These are phyloP conservation scores for Pilatotrama ljubarskyi DNA, from an alignment of 768 basidiomycete species.

Conservation along the genomic window DNA sequence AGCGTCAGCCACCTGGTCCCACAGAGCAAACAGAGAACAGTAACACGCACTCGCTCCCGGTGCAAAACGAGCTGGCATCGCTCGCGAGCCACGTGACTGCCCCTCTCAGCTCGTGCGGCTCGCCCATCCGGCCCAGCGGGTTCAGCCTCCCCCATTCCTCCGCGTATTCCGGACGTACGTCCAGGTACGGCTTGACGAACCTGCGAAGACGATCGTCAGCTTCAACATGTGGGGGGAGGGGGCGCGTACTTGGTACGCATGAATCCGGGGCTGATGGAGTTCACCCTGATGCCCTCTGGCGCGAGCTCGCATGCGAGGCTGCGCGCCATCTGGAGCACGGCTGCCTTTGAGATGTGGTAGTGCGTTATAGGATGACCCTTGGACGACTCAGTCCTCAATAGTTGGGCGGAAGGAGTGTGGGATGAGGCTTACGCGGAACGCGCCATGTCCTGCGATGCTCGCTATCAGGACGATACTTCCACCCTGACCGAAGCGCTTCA, in stretches of 20 bases:
- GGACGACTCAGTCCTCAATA: conserved; percentile 62
- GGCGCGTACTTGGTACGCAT: conserved; percentile 56
- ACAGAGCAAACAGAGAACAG: background rate
- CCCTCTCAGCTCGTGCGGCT: conserved; percentile 68
- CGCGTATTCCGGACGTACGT: conserved; percentile 54
- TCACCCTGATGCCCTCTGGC: conserved; percentile 61
- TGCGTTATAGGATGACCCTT: conserved; percentile 27
- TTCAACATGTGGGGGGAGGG: too few species aligned
- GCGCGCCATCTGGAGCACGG: conserved; percentile 71
- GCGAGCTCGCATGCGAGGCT: conserved; percentile 81
- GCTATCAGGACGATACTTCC: conserved; percentile 45
- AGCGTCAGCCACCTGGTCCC: background rate
- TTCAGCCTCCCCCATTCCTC: conserved; percentile 64
- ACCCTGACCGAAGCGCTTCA: conserved; percentile 32
- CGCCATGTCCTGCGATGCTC: conserved; percentile 46
- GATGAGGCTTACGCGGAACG: conserved; percentile 53
- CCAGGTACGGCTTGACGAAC: conserved; percentile 68
- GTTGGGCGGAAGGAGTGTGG: background rate
- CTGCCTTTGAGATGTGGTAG: conserved; percentile 73
- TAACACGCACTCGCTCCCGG: conserved; percentile 68
- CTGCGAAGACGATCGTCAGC: conserved; percentile 30
- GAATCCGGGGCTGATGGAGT: conserved; percentile 71
- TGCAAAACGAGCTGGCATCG: conserved; percentile 59
- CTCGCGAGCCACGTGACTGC: conserved; percentile 53
- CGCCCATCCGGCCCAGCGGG: conserved; percentile 58